A percentile compares a stretch with the other conserved stretches of the same genome.
Evolutionary conservation across 2,329 filamentous ascomycete genomes (phyloP).

Genomic region (Emericellopsis cladophorae): DNA sequence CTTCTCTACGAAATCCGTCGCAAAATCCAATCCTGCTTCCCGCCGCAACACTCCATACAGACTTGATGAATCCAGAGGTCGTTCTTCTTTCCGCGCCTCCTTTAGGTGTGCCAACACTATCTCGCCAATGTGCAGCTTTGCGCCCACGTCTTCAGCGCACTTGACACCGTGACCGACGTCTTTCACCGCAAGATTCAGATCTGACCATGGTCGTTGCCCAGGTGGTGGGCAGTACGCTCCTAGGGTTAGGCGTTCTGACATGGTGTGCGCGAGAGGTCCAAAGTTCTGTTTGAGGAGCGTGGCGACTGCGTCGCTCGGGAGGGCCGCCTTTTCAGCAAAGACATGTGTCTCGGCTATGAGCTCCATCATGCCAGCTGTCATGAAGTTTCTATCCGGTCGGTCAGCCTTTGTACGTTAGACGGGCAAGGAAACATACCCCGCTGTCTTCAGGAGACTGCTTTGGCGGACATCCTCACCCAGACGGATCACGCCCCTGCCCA

Average conservation of each 20-base stretch:
- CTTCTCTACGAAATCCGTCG: constrained; percentile 20
- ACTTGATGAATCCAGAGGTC: constrained; percentile 33
- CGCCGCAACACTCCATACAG: constrained; percentile 33
- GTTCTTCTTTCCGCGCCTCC: constrained; percentile 8
- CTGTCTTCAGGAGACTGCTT: constrained; percentile 33
- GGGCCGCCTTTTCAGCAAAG: constrained; percentile 29
- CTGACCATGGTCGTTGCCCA: constrained; percentile 28
- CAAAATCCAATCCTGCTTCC: constrained; percentile 29
- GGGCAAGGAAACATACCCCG: constrained; percentile 16
- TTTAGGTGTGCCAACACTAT: constrained; percentile 27
- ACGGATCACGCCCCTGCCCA: constrained; percentile 26
- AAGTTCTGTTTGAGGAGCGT: constrained; percentile 26
- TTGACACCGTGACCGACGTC: constrained; percentile 36
- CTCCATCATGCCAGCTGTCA: constrained; percentile 35
- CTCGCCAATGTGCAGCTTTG: constrained; percentile 26
- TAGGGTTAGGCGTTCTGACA: constrained; percentile 22
- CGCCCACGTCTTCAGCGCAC: constrained; percentile 23
- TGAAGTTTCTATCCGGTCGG: constrained; percentile 24
- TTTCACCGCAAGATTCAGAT: constrained; percentile 35
- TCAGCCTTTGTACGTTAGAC: neutral
- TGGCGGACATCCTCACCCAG: constrained; percentile 28
- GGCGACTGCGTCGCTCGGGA: constrained; percentile 26
- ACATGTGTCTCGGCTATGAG: constrained; percentile 35
- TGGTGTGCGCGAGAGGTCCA: constrained; percentile 20
- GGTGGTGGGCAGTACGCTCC: constrained; percentile 22